These are phyloP conservation scores for Lycium ferocissimum DNA, from an alignment of 257 asterid genomes.

Conservation along the genomic window DNA sequence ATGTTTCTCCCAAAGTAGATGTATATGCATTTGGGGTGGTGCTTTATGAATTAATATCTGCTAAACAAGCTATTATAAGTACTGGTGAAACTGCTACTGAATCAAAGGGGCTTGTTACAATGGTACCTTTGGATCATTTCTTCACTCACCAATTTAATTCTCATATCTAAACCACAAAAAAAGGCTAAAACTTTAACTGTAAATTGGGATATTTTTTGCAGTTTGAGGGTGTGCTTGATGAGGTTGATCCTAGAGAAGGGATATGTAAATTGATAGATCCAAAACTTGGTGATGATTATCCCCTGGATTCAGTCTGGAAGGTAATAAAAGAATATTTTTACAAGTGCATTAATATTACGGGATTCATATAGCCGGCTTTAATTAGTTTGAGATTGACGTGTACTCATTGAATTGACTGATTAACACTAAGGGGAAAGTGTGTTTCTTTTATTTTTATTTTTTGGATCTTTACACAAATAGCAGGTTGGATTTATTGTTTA, in stretches of 20 bases:
- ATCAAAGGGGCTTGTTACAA: slow-evolving; percentile 72
- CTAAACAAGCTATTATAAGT: slow-evolving; percentile 72
- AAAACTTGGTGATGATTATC: slow-evolving; percentile 65
- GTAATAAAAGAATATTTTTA: slow-evolving; percentile 40
- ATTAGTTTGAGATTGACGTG: not conserved
- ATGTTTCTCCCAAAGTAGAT: slow-evolving; percentile 74
- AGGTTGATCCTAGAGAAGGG: slow-evolving; percentile 56
- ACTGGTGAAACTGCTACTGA: slow-evolving; percentile 61
- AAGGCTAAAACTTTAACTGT: not conserved
- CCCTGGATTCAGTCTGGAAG: slow-evolving; percentile 72
- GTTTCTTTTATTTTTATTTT: not conserved
- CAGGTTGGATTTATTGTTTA: no score
- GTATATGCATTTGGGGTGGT: slow-evolving; percentile 93
- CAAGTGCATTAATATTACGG: not conserved
- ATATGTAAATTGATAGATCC: slow-evolving; percentile 72
- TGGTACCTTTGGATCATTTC: slow-evolving; percentile 52
- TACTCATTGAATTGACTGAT: not conserved
- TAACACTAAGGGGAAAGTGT: not conserved
- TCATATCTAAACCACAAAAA: not conserved
- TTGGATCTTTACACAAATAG: no score
- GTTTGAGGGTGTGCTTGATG: slow-evolving; percentile 73
- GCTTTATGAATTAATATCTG: slow-evolving; percentile 76
- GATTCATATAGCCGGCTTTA: not conserved
- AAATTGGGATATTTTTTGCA: slow-evolving; percentile 33
- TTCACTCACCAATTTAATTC: not conserved